Percentiles rank a stretch among this genome's conserved stretches.
Conservation (phyloP, 306 rosid species). For the Castanopsis chinensis region DNA sequence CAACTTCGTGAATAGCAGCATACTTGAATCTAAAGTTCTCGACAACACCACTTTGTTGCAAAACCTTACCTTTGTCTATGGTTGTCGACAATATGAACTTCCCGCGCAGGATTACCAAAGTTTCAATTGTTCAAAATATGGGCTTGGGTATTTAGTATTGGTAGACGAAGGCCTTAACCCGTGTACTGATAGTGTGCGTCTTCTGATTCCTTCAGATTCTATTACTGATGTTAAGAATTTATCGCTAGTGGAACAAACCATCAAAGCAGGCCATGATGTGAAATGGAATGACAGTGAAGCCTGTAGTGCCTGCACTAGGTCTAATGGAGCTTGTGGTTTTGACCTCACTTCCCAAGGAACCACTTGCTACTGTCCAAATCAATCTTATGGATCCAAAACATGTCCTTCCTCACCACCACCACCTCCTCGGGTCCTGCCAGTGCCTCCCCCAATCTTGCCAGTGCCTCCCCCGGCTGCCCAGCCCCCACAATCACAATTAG, state of each 20-base stretch:
- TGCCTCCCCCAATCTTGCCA: too few species aligned
- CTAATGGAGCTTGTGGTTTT: conserved; percentile 2
- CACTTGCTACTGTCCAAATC: neutral
- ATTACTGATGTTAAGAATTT: neutral
- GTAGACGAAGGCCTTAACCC: neutral
- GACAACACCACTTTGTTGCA: neutral
- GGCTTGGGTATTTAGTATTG: neutral
- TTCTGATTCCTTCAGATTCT: neutral
- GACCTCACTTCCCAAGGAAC: neutral
- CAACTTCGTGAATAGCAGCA: neutral
- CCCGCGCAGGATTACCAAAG: neutral
- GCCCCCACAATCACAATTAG: too few species aligned
- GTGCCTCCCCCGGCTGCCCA: too few species aligned
- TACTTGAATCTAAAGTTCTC: neutral
- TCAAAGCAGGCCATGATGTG: neutral
- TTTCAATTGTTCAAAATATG: neutral
- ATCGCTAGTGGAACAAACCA: neutral
- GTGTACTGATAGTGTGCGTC: neutral
- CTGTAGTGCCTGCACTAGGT: neutral
- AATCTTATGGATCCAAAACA: neutral
- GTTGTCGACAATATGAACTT: neutral
- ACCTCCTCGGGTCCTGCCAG: too few species aligned
- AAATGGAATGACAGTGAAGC: neutral
- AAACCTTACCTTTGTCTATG: neutral
- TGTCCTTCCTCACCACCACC: neutral